Evolutionary conservation across 495 filamentous ascomycete genomes (phyloP).

Genomic region (Filosporella fistucella): DNA sequence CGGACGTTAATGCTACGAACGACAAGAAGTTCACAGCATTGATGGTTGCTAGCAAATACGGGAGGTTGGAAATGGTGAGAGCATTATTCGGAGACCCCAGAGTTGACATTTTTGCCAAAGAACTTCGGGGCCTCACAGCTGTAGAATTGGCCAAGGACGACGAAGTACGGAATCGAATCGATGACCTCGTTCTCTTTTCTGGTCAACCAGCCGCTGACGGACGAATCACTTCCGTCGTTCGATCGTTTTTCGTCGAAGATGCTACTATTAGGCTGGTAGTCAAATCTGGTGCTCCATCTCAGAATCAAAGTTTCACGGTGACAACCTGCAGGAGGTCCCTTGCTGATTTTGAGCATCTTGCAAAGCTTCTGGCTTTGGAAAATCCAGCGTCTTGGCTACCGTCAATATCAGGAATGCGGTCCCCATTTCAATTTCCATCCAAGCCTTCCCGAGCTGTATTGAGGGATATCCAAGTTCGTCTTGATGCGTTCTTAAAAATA

Average conservation of each 20-base stretch:
- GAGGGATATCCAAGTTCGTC: slow-evolving; percentile 79
- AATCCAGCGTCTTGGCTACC: slow-evolving; percentile 96
- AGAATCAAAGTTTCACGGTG: slow-evolving; percentile 71
- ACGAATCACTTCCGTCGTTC: slow-evolving; percentile 85
- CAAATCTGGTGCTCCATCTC: slow-evolving; percentile 79
- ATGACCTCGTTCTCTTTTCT: slow-evolving; percentile 84
- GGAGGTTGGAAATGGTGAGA: slow-evolving; percentile 86
- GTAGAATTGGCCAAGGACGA: slow-evolving; percentile 98
- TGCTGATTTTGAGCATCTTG: slow-evolving; percentile 86
- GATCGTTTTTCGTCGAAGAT: slow-evolving; percentile 98
- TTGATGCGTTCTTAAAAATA: slow-evolving; percentile 82
- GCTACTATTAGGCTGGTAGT: slow-evolving; percentile 87
- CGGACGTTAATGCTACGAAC: slow-evolving; percentile 92
- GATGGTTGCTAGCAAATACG: slow-evolving; percentile 99
- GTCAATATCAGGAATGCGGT: slow-evolving; percentile 69
- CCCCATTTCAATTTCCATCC: slow-evolving; percentile 88
- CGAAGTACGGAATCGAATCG: slow-evolving; percentile 92
- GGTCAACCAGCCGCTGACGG: slow-evolving; percentile 66
- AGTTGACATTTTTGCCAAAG: slow-evolving; percentile 80
- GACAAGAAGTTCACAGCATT: slow-evolving; percentile 93
- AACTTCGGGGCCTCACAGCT: slow-evolving; percentile 85
- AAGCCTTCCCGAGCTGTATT: slow-evolving; percentile 84
- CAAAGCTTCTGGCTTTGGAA: slow-evolving; percentile 81
- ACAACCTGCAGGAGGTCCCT: slow-evolving; percentile 92
- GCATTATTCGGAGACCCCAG: slow-evolving; percentile 81